Percentiles rank a stretch among this genome's conserved stretches.
These are phyloP conservation scores for Fraxinus xanthoxyloides DNA, from an alignment of 305 asterid species.

Conservation along the genomic window DNA sequence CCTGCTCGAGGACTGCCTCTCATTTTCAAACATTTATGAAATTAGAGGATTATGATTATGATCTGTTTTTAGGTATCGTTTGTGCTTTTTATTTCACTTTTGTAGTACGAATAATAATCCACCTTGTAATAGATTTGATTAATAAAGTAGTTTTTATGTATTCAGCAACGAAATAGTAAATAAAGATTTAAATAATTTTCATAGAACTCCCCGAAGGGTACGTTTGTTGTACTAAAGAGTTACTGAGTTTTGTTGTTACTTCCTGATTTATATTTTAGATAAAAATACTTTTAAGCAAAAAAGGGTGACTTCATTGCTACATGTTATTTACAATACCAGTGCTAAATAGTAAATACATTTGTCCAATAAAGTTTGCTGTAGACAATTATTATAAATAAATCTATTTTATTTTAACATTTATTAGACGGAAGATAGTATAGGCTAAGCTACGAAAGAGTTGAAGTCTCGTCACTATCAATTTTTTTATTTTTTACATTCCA, in stretches of 20 bases:
- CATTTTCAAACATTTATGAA: slow-evolving; percentile 41
- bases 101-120: neutral
- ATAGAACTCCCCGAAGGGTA: neutral
- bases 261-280: neutral
- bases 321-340: no score
- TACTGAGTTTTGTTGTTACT: neutral
- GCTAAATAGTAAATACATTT: no score
- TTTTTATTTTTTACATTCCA: neutral
- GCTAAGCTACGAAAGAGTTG: no score
- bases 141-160: neutral
- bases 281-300: neutral
- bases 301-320: no score
- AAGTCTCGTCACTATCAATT: no score
- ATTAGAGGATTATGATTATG: neutral
- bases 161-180: neutral
- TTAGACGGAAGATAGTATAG: no score
- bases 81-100: neutral
- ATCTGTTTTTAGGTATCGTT: neutral
- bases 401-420: no score
- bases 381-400: no score
- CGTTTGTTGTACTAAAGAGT: neutral
- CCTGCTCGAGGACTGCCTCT: slow-evolving; percentile 76
- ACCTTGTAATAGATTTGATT: neutral
- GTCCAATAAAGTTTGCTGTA: neutral
- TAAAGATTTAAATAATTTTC: neutral